Percentiles rank a stretch among this genome's conserved stretches.
Evolutionary conservation across 2,329 filamentous ascomycete genomes (phyloP).

Genomic region (Nannizziopsis barbatae): DNA sequence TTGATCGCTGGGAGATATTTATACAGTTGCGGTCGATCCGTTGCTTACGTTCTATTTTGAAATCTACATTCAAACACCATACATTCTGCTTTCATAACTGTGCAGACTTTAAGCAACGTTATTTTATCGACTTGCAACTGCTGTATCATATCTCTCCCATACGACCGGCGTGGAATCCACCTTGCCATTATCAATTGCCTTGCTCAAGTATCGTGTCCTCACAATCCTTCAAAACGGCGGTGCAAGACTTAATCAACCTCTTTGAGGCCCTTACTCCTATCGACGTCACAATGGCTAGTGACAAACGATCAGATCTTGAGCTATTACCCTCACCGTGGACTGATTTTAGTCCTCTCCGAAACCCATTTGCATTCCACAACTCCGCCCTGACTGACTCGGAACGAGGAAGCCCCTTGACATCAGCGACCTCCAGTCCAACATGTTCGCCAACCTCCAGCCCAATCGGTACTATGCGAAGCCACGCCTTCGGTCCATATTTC

Average conservation of each 20-base stretch:
- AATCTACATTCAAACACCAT: neutral
- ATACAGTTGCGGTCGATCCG: conserved; percentile 13
- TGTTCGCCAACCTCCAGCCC: conserved; percentile 24
- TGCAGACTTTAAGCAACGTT: conserved; percentile 2
- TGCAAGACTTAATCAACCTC: conserved; percentile 18
- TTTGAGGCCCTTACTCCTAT: conserved; percentile 17
- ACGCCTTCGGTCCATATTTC: conserved; percentile 19
- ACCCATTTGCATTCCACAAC: conserved; percentile 22
- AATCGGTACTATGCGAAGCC: conserved; percentile 19
- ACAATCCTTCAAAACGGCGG: conserved; percentile 13
- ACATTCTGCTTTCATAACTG: conserved; percentile 5
- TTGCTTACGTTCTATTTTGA: conserved; percentile 6
- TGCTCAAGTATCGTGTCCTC: neutral
- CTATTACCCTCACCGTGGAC: conserved; percentile 21
- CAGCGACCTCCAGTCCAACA: conserved; percentile 22
- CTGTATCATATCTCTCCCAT: conserved; percentile 3
- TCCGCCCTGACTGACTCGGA: conserved; percentile 18
- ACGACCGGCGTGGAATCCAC: neutral
- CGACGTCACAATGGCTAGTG: conserved; percentile 10
- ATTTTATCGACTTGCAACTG: conserved; percentile 2
- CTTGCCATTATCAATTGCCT: neutral
- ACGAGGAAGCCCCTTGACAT: conserved; percentile 23
- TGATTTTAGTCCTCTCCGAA: conserved; percentile 23
- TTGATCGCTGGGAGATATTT: neutral
- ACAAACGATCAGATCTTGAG: conserved; percentile 2